Conservation (phyloP, 2,329 filamentous ascomycete genomes). For the Delphinella strobiligena region DNA sequence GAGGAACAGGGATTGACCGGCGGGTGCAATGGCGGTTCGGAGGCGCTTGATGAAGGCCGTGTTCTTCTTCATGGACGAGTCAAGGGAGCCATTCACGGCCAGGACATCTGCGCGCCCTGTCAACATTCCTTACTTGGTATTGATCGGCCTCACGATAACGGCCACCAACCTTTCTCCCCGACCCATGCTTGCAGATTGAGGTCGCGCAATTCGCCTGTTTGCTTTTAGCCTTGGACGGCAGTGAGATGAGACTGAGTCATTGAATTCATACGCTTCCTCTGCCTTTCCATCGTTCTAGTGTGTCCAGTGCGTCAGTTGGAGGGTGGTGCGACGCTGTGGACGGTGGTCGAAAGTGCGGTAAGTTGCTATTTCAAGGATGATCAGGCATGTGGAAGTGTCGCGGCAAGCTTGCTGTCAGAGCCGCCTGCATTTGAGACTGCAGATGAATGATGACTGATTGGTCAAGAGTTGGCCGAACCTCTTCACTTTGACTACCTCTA, state of each 20-base stretch:
- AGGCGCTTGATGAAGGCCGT: constrained; percentile 96
- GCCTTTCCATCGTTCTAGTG: constrained; percentile 40
- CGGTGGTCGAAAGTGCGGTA: constrained; percentile 12
- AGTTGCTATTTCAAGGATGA: constrained; percentile 18
- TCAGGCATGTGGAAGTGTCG: constrained; percentile 18
- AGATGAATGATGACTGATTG: background rate
- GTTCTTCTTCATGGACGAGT: constrained; percentile 95
- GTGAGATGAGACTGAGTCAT: background rate
- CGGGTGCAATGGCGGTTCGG: constrained; percentile 72
- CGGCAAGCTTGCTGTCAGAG: constrained; percentile 17
- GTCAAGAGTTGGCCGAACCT: too few relatives aligned
- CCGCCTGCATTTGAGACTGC: constrained; percentile 22
- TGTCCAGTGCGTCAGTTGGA: too few relatives aligned
- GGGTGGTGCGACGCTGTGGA: constrained; percentile 15
- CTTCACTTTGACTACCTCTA: too few relatives aligned
- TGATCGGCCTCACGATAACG: constrained; percentile 10
- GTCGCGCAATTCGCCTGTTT: constrained; percentile 73
- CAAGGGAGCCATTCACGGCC: constrained; percentile 63
- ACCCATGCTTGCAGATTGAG: constrained; percentile 82
- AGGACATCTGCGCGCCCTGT: constrained; percentile 53
- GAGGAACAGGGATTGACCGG: constrained; percentile 71
- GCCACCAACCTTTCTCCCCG: constrained; percentile 63
- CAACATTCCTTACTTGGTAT: background rate
- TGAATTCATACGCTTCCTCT: constrained; percentile 31
- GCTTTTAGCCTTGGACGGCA: background rate